A percentile compares a stretch with the other conserved stretches of the same genome.
Conservation (phyloP, 805 yeast genomes). For the Metschnikowia gelsemii region DNA sequence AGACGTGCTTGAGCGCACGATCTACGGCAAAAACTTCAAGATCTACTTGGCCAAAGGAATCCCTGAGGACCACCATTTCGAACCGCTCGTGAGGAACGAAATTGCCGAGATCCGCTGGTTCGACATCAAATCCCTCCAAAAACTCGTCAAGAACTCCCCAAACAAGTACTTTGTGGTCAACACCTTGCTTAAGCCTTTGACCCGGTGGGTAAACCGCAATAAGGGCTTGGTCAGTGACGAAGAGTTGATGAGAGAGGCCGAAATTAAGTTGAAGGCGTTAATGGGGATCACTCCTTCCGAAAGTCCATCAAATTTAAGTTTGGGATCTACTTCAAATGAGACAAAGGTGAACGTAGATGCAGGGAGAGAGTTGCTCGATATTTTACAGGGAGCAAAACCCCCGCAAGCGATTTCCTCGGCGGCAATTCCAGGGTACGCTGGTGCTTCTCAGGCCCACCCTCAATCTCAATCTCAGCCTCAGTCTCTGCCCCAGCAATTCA, state of each 20-base stretch:
- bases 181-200: conserved; percentile 50
- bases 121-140: conserved; percentile 46
- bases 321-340: conserved; percentile 32
- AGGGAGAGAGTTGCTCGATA: conserved; percentile 71
- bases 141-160: conserved; percentile 42
- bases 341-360: conserved; percentile 50
- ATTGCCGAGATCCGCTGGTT: conserved; percentile 82
- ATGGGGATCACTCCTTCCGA: too few species aligned
- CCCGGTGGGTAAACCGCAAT: conserved; percentile 54
- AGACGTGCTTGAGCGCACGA: conserved; percentile 77
- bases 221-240: conserved; percentile 50
- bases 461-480: too few species aligned
- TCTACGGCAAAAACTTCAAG: conserved; percentile 80
- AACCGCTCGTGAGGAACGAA: conserved; percentile 84
- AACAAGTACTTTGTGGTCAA: conserved; percentile 46
- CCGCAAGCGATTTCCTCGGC: conserved; percentile 4
- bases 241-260: conserved; percentile 62
- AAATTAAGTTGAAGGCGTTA: conserved; percentile 59
- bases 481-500: conserved; percentile 21
- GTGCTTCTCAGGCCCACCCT: too few species aligned
- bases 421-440: conserved; percentile 10
- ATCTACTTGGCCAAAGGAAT: conserved; percentile 76
- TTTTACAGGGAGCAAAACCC: conserved; percentile 44
- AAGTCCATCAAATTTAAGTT: too few species aligned
- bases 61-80: conserved; percentile 72